Evolutionary conservation across 139 green algal species (phyloP).

Genomic region (Auxenochlorella pyrenoidosa): DNA sequence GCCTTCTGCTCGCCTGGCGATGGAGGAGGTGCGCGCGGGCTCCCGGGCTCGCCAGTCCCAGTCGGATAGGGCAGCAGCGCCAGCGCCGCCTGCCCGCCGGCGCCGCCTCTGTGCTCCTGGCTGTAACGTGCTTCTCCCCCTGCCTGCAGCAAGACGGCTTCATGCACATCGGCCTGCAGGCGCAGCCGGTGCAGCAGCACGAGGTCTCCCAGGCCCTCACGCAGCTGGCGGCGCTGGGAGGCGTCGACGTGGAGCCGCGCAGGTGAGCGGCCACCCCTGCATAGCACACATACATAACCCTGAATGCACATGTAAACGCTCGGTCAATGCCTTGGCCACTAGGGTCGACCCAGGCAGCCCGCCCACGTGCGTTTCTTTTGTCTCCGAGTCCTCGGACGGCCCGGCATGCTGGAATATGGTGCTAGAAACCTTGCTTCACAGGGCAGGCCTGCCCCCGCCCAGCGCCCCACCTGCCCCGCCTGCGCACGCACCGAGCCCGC

Average conservation of each 20-base stretch:
- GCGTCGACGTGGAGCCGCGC: background rate
- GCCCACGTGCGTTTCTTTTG: too few species aligned
- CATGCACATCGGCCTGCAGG: slow-evolving; percentile 5
- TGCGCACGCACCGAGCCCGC: too few species aligned
- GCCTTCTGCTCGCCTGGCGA: background rate
- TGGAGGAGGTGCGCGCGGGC: background rate
- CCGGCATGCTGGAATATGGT: too few species aligned
- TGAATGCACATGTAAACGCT: too few species aligned
- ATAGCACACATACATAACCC: too few species aligned
- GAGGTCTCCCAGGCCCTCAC: background rate
- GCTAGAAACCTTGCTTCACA: too few species aligned
- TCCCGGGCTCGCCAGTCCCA: background rate
- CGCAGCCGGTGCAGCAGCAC: slow-evolving; percentile 7
- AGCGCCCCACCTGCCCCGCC: too few species aligned
- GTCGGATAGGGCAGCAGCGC: background rate
- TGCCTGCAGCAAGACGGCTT: background rate
- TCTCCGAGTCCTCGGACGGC: too few species aligned
- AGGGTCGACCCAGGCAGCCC: too few species aligned
- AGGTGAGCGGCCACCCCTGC: background rate
- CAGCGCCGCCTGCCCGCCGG: background rate
- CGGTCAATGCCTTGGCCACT: too few species aligned
- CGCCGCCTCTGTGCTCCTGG: background rate
- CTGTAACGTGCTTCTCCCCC: background rate
- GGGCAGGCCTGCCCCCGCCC: too few species aligned
- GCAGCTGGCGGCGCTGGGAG: background rate